Percentiles rank a stretch among this genome's conserved stretches.
phyloP scores from a whole-genome alignment of 306 rosid species.

The Gillenia trifoliata region DNA sequence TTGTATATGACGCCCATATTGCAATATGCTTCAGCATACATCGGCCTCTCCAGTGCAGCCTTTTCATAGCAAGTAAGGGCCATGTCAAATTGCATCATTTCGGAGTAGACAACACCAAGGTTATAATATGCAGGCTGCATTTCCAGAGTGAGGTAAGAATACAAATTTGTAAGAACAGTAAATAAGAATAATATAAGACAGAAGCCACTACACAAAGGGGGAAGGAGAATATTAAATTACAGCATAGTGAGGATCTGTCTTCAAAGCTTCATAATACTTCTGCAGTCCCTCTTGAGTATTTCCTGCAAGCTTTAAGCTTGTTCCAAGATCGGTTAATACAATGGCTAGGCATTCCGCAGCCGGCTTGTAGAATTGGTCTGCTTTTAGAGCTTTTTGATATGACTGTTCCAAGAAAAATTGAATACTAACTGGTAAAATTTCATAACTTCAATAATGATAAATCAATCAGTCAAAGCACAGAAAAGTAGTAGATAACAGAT shows the following conservation, averaged over 20 bases:
- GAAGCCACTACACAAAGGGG: constrained; percentile 7
- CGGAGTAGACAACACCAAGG: constrained; percentile 98
- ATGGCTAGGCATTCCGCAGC: constrained; percentile 95
- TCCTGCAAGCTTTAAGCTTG: constrained; percentile 95
- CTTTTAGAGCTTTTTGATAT: constrained; percentile 81
- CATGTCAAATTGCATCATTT: constrained; percentile 93
- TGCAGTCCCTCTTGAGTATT: constrained; percentile 95
- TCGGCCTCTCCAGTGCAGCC: constrained; percentile 96
- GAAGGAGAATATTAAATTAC: constrained; percentile 42
- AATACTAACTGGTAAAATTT: constrained; percentile 1
- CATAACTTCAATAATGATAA: constrained; percentile 2
- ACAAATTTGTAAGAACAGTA: constrained; percentile 6
- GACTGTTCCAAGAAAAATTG: constrained; percentile 66
- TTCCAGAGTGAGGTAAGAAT: constrained; percentile 11
- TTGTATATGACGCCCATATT: constrained; percentile 97
- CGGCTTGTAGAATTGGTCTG: constrained; percentile 75
- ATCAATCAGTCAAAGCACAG: constrained; percentile 12
- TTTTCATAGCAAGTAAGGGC: constrained; percentile 93
- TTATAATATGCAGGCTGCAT: constrained; percentile 96
- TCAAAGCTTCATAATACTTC: constrained; percentile 94
- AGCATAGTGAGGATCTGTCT: constrained; percentile 89
- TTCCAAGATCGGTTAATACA: constrained; percentile 97
- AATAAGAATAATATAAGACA: constrained; percentile 4
- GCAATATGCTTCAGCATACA: constrained; percentile 99
- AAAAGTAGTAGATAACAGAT: background rate